Base-by-base conservation (phyloP, 2,329 filamentous ascomycete species). In the Tolypocladium pustulatum region DNA sequence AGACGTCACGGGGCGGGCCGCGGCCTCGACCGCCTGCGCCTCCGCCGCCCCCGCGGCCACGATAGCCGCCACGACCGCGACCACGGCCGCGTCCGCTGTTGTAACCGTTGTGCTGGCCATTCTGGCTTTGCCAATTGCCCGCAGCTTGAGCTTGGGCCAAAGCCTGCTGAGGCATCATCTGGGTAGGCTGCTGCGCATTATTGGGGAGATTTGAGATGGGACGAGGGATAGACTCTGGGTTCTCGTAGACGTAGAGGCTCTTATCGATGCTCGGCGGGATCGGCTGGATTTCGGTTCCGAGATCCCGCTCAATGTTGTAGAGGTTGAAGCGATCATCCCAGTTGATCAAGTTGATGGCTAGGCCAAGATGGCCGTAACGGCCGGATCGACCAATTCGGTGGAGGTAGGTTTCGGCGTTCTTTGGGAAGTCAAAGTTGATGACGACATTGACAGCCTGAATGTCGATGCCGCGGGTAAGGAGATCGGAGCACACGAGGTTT, bases 371-470 rank as follows among this genome's bases (percentile, higher is more conserved):
- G 65, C 94, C 94, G 72, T 96, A 99, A 65, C 94, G 90, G 65
- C 94, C 94, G 56, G 94, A 99, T 71, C 94, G 90, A 79, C 94
- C 94, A 71, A 99, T 99, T 66, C 94, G 91, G 77, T 99, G 94
- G 59, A 99, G 86, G 71, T 99, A 99, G 0, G 94, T 99, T 77
- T 99, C 94, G 20, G 94, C 95, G 69, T 99, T 99, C 79, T 99
- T 99, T 58, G 94, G 94, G 73, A 99, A 99, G 70, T 99, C 94
- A 69, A 99, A 99, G 79, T 99, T 99, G 84, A 99, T 99, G 71
- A 99, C 94, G 58, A 99, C 94, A 68, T 99, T 99, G 70, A 99
- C 94, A 57, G 94, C 94, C 75, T 99, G 94, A 64, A 99, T 99
- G 76, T 99, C 94, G 69, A 99, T 99, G 85, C 94, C 94, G 76